phyloP scores from a whole-genome alignment of 169 alveolate species.

The Theileria annulata region DNA sequence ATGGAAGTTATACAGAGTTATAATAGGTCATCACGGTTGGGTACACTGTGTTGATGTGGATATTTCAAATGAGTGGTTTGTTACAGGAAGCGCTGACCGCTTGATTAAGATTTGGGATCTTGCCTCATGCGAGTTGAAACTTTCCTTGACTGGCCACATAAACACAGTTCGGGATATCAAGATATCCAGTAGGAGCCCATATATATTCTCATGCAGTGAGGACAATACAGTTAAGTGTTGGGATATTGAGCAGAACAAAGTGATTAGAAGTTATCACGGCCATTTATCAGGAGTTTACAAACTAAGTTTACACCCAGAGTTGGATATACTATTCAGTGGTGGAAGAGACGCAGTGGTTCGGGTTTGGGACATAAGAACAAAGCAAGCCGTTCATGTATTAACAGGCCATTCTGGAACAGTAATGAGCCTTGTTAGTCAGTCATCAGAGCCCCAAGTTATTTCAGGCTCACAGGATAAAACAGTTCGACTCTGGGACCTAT shows the following conservation, averaged over 20 bases:
- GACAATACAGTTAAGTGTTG: constrained; percentile 96
- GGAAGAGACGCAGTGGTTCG: constrained; percentile 98
- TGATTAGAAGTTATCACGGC: constrained; percentile 96
- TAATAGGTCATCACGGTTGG: constrained; percentile 99
- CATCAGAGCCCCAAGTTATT: constrained; percentile 94
- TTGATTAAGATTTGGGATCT: constrained; percentile 98
- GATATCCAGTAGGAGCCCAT: constrained; percentile 94
- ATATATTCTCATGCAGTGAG: constrained; percentile 97
- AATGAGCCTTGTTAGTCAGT: constrained; percentile 87
- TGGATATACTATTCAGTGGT: constrained; percentile 95
- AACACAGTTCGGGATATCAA: constrained; percentile 92
- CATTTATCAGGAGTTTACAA: constrained; percentile 95
- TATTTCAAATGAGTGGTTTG: constrained; percentile 94
- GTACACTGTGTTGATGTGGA: constrained; percentile 95
- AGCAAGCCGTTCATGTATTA: constrained; percentile 88
- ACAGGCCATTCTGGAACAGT: constrained; percentile 96
- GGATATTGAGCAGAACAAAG: constrained; percentile 97
- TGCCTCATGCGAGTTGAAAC: constrained; percentile 93
- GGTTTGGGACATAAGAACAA: constrained; percentile 99
- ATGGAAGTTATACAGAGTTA: constrained; percentile 95
- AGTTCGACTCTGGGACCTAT: constrained; percentile 95
- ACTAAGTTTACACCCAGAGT: constrained; percentile 94
- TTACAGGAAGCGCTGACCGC: constrained; percentile 95
- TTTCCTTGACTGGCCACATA: constrained; percentile 97
- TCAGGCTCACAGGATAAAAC: constrained; percentile 95